A percentile compares a stretch with the other conserved stretches of the same genome.
phyloP scores from a whole-genome alignment of 106 monocot species.

The Allium cepa region DNA sequence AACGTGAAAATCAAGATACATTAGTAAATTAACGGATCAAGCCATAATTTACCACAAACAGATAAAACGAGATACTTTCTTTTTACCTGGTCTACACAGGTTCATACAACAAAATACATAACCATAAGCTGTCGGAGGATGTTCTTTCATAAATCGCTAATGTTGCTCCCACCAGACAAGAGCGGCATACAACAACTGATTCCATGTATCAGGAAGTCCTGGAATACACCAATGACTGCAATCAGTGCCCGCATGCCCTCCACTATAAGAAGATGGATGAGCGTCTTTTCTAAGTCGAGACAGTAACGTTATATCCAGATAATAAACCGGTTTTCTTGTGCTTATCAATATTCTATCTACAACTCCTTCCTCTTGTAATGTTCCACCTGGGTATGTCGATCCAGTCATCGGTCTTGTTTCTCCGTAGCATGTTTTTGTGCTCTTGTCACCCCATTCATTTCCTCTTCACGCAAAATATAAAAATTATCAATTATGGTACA shows the following conservation, averaged over 20 bases:
- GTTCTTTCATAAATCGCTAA: not conserved
- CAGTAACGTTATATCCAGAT: slow-evolving; percentile 29
- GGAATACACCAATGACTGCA: slow-evolving; percentile 99
- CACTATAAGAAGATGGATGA: slow-evolving; percentile 58
- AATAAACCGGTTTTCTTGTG: slow-evolving; percentile 25
- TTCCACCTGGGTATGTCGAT: slow-evolving; percentile 16
- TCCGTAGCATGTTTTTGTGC: slow-evolving; percentile 4
- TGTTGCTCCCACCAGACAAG: slow-evolving; percentile 13
- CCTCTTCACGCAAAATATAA: not conserved
- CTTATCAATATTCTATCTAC: slow-evolving; percentile 16
- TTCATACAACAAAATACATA: too few relatives aligned
- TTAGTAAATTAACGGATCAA: too few relatives aligned
- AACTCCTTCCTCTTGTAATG: slow-evolving; percentile 16
- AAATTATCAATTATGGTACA: not conserved
- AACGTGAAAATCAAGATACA: too few relatives aligned
- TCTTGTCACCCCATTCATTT: slow-evolving; percentile 10
- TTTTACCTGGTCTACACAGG: too few relatives aligned
- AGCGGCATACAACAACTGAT: slow-evolving; percentile 69
- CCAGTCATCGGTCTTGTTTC: slow-evolving; percentile 19
- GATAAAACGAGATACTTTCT: too few relatives aligned
- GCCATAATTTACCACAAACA: too few relatives aligned
- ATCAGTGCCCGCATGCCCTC: slow-evolving; percentile 58
- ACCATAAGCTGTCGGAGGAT: too few relatives aligned
- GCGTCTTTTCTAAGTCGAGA: slow-evolving; percentile 43
- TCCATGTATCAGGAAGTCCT: slow-evolving; percentile 92